These are phyloP conservation scores for Eimeria praecox DNA, from an alignment of 169 alveolate species.

Conservation along the genomic window DNA sequence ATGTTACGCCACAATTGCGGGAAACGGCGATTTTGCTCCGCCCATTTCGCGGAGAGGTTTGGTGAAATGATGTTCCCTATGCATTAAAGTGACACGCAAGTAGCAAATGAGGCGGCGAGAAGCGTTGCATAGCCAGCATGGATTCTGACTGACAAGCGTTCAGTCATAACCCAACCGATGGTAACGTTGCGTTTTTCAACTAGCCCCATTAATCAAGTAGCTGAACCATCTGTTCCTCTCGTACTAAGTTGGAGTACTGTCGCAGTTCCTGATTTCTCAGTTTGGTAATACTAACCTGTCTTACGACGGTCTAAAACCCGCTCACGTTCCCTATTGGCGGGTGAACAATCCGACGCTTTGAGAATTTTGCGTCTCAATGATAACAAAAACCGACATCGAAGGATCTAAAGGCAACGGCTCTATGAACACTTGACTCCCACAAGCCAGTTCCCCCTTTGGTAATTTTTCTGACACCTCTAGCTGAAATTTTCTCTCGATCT, in stretches of 20 bases:
- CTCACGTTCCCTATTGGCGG: slow-evolving; percentile 35
- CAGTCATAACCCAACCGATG: slow-evolving; percentile 85
- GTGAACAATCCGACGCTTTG: slow-evolving; percentile 28
- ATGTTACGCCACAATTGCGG: slow-evolving; percentile 54
- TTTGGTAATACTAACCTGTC: slow-evolving; percentile 94
- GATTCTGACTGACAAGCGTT: slow-evolving; percentile 85
- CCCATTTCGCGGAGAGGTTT: slow-evolving; percentile 7
- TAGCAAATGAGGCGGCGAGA: slow-evolving; percentile 73
- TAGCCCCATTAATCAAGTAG: slow-evolving; percentile 84
- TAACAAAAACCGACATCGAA: slow-evolving; percentile 84
- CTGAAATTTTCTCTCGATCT: slow-evolving; percentile 60
- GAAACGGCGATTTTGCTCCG: slow-evolving; percentile 63
- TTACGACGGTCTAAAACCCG: slow-evolving; percentile 94
- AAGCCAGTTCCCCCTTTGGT: slow-evolving; percentile 39
- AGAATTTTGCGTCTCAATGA: slow-evolving; percentile 40
- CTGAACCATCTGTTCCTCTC: slow-evolving; percentile 84
- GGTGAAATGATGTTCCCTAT: slow-evolving; percentile 32
- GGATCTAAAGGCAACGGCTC: slow-evolving; percentile 43
- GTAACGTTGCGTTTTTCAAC: slow-evolving; percentile 85
- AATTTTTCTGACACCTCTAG: slow-evolving; percentile 55
- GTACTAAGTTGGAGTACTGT: slow-evolving; percentile 85
- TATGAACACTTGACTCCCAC: slow-evolving; percentile 51
- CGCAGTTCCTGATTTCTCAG: slow-evolving; percentile 90
- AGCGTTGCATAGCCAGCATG: slow-evolving; percentile 85
- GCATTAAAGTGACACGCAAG: slow-evolving; percentile 55